Evolutionary conservation across 1,139 yeast species (phyloP).

Genomic region (Sugiyamaella grinbergsii): DNA sequence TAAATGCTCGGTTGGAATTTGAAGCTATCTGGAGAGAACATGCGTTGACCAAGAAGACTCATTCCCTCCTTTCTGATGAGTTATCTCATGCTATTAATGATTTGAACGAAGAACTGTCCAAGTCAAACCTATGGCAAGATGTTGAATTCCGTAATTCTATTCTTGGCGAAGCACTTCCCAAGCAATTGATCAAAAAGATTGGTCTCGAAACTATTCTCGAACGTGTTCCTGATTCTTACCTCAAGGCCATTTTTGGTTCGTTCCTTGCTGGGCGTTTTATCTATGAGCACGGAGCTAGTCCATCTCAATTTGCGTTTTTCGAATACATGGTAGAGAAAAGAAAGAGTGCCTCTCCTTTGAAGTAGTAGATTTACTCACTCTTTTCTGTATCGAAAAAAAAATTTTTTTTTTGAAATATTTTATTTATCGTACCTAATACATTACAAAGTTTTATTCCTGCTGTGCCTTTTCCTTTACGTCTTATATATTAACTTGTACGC

Average conservation of each 20-base stretch:
- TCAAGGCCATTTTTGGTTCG: slow-evolving; percentile 89
- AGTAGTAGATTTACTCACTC: not conserved
- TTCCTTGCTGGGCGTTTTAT: slow-evolving; percentile 87
- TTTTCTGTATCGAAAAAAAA: not conserved
- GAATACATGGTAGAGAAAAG: slow-evolving; percentile 56
- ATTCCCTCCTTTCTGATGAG: slow-evolving; percentile 80
- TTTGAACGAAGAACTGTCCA: slow-evolving; percentile 83
- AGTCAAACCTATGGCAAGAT: slow-evolving; percentile 87
- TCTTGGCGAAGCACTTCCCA: slow-evolving; percentile 75
- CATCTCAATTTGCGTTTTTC: slow-evolving; percentile 80
- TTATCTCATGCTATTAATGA: slow-evolving; percentile 85
- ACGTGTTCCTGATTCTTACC: slow-evolving; percentile 85
- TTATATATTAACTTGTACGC: not conserved
- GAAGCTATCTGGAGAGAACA: slow-evolving; percentile 83
- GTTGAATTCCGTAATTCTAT: slow-evolving; percentile 73
- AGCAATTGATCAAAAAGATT: slow-evolving; percentile 64
- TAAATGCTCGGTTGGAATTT: slow-evolving; percentile 83
- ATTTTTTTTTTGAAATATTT: not conserved
- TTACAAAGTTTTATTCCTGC: not conserved
- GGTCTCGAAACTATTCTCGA: slow-evolving; percentile 73
- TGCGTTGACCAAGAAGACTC: slow-evolving; percentile 64
- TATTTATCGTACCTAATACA: slow-evolving; percentile 2
- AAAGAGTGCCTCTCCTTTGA: slow-evolving; percentile 17
- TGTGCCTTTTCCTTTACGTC: not conserved
- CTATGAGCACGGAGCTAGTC: slow-evolving; percentile 79